Evolutionary conservation across 75 land plant species (phyloP).

Genomic region (Isoetes taiwanensis): DNA sequence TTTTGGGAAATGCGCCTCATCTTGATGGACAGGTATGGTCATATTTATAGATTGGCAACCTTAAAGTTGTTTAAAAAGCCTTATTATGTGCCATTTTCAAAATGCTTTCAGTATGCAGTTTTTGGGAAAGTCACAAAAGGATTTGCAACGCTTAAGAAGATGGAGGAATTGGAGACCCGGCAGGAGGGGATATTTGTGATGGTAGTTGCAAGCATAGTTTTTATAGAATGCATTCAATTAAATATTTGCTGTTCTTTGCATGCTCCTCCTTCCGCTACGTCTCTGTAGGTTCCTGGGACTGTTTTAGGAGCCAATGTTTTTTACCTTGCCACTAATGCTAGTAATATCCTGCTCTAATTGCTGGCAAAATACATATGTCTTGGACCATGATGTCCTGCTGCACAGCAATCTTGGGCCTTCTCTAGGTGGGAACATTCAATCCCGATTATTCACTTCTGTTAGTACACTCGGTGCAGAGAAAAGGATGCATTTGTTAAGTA

Average conservation of each 20-base stretch:
- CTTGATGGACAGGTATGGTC: slow-evolving; percentile 72
- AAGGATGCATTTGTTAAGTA: too few relatives aligned
- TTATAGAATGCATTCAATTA: neutral
- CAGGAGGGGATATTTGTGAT: slow-evolving; percentile 95
- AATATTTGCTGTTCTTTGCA: too few relatives aligned
- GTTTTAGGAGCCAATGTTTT: neutral
- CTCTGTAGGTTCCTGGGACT: neutral
- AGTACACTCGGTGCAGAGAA: too few relatives aligned
- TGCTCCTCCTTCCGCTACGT: neutral
- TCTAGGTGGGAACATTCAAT: too few relatives aligned
- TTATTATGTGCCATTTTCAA: slow-evolving; percentile 7
- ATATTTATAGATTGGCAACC: neutral
- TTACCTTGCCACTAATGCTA: neutral
- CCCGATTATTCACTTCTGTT: too few relatives aligned
- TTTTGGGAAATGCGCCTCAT: slow-evolving; percentile 95
- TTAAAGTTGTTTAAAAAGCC: neutral
- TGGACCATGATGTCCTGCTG: neutral
- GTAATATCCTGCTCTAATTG: neutral
- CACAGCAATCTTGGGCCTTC: too few relatives aligned
- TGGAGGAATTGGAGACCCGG: slow-evolving; percentile 84
- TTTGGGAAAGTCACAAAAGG: slow-evolving; percentile 96
- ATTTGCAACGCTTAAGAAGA: slow-evolving; percentile 64
- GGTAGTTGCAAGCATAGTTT: slow-evolving; percentile 48
- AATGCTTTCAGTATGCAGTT: slow-evolving; percentile 72
- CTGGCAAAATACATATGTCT: neutral